Conservation (phyloP, 768 basidiomycete genomes). For the Clitopilus hobsonii region DNA sequence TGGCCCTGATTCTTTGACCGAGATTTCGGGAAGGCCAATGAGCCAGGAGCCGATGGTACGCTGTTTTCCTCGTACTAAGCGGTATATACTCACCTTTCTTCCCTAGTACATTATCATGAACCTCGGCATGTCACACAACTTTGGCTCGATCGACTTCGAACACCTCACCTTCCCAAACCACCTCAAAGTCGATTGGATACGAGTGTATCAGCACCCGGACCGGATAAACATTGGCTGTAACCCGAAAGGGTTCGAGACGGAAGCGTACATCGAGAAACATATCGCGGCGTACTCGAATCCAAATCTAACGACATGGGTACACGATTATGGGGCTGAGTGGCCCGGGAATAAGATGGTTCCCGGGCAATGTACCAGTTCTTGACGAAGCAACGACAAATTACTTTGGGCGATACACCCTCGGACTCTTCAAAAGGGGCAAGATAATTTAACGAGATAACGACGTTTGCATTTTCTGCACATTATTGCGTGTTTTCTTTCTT, state of each 20-base stretch:
- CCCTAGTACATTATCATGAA: constrained; percentile 75
- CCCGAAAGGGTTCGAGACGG: constrained; percentile 57
- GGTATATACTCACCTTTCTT: constrained; percentile 11
- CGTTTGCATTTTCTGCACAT: too few species aligned
- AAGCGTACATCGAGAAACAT: constrained; percentile 50
- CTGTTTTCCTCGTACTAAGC: not conserved
- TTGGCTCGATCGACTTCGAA: constrained; percentile 62
- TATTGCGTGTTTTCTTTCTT: too few species aligned
- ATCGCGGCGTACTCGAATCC: not conserved
- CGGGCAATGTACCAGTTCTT: not conserved
- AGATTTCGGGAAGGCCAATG: constrained; percentile 62
- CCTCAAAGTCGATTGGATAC: constrained; percentile 38
- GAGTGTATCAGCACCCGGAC: constrained; percentile 63
- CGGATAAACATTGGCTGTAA: constrained; percentile 64
- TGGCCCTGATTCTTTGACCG: constrained; percentile 48
- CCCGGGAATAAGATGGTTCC: not conserved
- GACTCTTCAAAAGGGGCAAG: too few species aligned
- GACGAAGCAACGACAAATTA: not conserved
- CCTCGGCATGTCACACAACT: constrained; percentile 76
- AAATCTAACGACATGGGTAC: not conserved
- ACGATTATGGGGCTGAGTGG: not conserved
- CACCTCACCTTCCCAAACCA: constrained; percentile 60
- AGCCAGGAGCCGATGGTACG: constrained; percentile 81
- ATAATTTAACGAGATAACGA: too few species aligned
- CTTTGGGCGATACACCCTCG: too few species aligned